phyloP scores from a whole-genome alignment of 495 filamentous ascomycete species.

The Aspergillus homomorphus region DNA sequence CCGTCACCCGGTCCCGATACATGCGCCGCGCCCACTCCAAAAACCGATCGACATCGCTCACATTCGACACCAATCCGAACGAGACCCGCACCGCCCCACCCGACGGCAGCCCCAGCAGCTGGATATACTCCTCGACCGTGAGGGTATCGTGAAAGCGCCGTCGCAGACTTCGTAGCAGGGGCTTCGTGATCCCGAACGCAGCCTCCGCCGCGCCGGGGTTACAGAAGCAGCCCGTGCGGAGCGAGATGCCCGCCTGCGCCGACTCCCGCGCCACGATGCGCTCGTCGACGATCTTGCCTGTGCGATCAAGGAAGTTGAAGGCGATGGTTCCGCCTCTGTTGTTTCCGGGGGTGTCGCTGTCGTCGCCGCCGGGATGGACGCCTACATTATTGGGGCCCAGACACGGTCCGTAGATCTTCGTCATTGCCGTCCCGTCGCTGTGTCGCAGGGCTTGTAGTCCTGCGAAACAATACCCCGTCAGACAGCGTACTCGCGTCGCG shows the following conservation, averaged over 20 bases:
- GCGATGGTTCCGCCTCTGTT: conserved; percentile 8
- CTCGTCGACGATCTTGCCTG: conserved; percentile 11
- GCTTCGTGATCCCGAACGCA: conserved; percentile 2
- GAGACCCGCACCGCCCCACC: conserved; percentile 10
- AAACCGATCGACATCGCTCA: conserved; percentile 10
- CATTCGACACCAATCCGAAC: conserved; percentile 8
- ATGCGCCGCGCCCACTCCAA: neutral
- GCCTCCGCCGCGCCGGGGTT: conserved; percentile 8
- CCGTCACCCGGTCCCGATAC: conserved; percentile 9
- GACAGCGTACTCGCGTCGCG: conserved; percentile 7
- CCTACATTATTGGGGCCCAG: neutral
- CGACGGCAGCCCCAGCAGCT: conserved; percentile 7
- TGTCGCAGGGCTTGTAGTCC: conserved; percentile 4
- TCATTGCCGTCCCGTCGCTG: conserved; percentile 3
- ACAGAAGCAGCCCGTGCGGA: conserved; percentile 14
- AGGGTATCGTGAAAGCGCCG: neutral
- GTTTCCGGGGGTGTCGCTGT: too few species aligned
- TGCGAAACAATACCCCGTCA: conserved; percentile 8
- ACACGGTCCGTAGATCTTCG: conserved; percentile 1
- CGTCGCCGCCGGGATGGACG: neutral
- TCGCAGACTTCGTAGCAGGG: neutral
- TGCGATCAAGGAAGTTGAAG: conserved; percentile 10
- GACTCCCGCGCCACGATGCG: conserved; percentile 11
- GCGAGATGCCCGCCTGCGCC: conserved; percentile 1
- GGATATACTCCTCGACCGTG: conserved; percentile 7